Conservation (phyloP, 169 alveolate genomes). For the Plasmodium yoelii region DNA sequence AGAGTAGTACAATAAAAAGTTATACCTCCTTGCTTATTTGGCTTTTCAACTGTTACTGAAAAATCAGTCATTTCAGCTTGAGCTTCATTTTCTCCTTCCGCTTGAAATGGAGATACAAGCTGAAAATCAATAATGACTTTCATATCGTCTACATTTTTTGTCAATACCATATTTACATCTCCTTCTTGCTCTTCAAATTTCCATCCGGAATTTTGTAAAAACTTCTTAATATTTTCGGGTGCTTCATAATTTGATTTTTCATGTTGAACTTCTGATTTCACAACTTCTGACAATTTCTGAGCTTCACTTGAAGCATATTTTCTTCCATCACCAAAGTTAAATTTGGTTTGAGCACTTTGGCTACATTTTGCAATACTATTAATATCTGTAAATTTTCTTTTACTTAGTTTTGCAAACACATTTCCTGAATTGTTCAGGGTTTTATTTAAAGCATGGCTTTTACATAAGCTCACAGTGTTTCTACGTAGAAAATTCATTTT, state of each 20-base stretch:
- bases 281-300: slow-evolving; percentile 84
- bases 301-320: slow-evolving; percentile 83
- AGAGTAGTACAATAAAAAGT: slow-evolving; percentile 91
- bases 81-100: slow-evolving; percentile 90
- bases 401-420: slow-evolving; percentile 27
- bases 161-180: slow-evolving; percentile 88
- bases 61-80: slow-evolving; percentile 92
- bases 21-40: slow-evolving; percentile 87
- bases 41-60: slow-evolving; percentile 89
- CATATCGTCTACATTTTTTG: slow-evolving; percentile 86
- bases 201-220: slow-evolving; percentile 86
- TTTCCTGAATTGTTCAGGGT: slow-evolving; percentile 27
- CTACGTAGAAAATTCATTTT: slow-evolving; percentile 56
- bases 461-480: slow-evolving; percentile 46
- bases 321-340: slow-evolving; percentile 15
- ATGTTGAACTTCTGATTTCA: slow-evolving; percentile 86
- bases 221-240: slow-evolving; percentile 84
- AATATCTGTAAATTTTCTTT: slow-evolving; percentile 37
- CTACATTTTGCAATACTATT: slow-evolving; percentile 30
- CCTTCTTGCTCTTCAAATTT: slow-evolving; percentile 87
- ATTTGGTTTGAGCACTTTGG: slow-evolving; percentile 33
- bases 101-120: slow-evolving; percentile 88
- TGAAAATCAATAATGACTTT: slow-evolving; percentile 88
- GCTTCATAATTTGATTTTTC: slow-evolving; percentile 87
- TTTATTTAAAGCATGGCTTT: slow-evolving; percentile 31